These are phyloP conservation scores for Juncus effusus DNA, from an alignment of 176 grass and related monocot species.

Conservation along the genomic window DNA sequence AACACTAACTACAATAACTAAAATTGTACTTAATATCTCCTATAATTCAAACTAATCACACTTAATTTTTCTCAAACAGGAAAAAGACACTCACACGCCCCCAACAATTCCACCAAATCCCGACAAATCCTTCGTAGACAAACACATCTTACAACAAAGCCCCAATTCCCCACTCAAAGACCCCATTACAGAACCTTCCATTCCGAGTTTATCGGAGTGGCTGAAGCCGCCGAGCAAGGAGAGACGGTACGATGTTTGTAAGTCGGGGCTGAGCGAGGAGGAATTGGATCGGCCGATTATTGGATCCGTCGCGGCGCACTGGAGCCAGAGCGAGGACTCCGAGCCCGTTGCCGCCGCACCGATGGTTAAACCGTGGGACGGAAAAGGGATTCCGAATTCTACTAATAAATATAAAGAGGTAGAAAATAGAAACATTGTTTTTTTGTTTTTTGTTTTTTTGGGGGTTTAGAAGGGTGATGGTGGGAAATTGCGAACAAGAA, in stretches of 20 bases:
- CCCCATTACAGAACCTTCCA: slow-evolving; percentile 23
- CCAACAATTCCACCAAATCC: no score
- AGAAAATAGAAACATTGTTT: no score
- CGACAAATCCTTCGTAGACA: slow-evolving; percentile 20
- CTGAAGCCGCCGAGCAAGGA: slow-evolving; percentile 48
- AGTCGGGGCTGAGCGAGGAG: slow-evolving; percentile 44
- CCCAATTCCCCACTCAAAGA: background rate
- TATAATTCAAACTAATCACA: no score
- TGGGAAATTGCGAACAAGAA: no score
- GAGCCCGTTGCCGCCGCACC: slow-evolving; percentile 24
- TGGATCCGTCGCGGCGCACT: slow-evolving; percentile 85
- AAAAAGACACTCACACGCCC: slow-evolving; percentile 16
- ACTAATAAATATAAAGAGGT: slow-evolving; percentile 99
- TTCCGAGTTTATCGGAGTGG: slow-evolving; percentile 74
- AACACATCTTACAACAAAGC: slow-evolving; percentile 24
- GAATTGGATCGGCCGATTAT: slow-evolving; percentile 71
- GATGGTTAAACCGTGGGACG: slow-evolving; percentile 57
- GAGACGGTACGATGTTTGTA: slow-evolving; percentile 39
- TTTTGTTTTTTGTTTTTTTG: no score
- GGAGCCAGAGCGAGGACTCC: slow-evolving; percentile 61
- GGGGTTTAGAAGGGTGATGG: no score
- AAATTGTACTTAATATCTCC: no score
- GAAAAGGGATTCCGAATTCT: slow-evolving; percentile 97
- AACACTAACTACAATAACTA: no score
- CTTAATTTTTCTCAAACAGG: slow-evolving; percentile 4